These are phyloP conservation scores for Talaromyces adpressus DNA, from an alignment of 495 filamentous ascomycete species.

Conservation along the genomic window DNA sequence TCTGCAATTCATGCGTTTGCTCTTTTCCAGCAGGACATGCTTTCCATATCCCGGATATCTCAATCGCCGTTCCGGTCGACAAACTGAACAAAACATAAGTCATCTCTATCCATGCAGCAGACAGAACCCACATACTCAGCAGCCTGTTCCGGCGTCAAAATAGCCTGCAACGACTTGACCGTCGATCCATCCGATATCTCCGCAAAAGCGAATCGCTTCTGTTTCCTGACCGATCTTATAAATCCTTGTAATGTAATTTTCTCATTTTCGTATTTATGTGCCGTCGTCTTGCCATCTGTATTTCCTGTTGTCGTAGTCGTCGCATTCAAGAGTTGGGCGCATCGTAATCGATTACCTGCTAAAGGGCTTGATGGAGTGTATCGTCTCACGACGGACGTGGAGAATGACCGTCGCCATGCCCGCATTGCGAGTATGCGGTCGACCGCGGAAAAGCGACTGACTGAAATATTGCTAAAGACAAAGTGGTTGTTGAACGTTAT, in stretches of 20 bases:
- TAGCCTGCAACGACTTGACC: constrained; percentile 68
- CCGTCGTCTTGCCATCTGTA: constrained; percentile 10
- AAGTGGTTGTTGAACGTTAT: neutral
- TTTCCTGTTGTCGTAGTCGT: constrained; percentile 10
- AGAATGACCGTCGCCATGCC: constrained; percentile 36
- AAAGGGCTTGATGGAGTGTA: constrained; percentile 15
- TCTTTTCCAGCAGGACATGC: constrained; percentile 57
- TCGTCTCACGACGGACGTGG: constrained; percentile 32
- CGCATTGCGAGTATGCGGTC: constrained; percentile 28
- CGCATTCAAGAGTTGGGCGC: constrained; percentile 32
- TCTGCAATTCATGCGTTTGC: constrained; percentile 77
- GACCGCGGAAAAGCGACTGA: too few species aligned
- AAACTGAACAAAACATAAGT: too few species aligned
- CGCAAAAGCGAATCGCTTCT: constrained; percentile 77
- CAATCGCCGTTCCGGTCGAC: constrained; percentile 70
- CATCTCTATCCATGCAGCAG: too few species aligned
- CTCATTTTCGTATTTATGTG: constrained; percentile 29
- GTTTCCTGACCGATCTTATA: constrained; percentile 76
- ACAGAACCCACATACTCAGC: too few species aligned
- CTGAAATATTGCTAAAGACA: too few species aligned
- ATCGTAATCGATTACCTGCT: constrained; percentile 20
- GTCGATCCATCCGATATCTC: constrained; percentile 85
- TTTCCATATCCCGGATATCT: constrained; percentile 73
- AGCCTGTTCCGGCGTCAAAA: constrained; percentile 68
- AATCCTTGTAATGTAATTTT: constrained; percentile 65